Conservation (phyloP, 805 yeast genomes). For the Wickerhamomyces canadensis region DNA sequence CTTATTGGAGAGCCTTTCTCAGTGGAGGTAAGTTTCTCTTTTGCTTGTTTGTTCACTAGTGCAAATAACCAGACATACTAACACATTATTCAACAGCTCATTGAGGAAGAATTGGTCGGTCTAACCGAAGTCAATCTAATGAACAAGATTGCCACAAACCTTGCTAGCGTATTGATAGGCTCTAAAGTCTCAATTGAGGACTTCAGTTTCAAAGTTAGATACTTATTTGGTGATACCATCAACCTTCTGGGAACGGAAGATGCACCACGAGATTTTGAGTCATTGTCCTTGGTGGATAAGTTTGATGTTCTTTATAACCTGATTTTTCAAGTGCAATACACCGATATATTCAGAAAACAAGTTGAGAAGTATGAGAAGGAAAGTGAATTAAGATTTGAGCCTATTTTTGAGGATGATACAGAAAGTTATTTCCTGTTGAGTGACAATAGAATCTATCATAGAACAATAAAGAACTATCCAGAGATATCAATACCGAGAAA, state of each 20-base stretch:
- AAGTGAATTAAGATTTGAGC: slow-evolving; percentile 26
- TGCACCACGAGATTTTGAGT: slow-evolving; percentile 30
- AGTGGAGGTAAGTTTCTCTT: slow-evolving; percentile 35
- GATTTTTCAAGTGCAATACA: slow-evolving; percentile 36
- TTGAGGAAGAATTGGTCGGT: slow-evolving; percentile 57
- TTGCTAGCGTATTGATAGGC: slow-evolving; percentile 18
- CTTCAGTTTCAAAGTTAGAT: slow-evolving; percentile 23
- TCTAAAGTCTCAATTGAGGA: slow-evolving; percentile 19
- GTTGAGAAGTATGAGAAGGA: slow-evolving; percentile 34
- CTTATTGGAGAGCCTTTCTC: slow-evolving; percentile 49
- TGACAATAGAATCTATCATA: slow-evolving; percentile 46
- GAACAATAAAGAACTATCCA: slow-evolving; percentile 25
- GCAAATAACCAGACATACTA: no score
- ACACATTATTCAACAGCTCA: slow-evolving; percentile 3
- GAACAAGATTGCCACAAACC: slow-evolving; percentile 33
- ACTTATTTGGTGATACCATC: slow-evolving; percentile 20
- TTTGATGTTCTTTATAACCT: slow-evolving; percentile 43
- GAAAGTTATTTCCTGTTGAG: slow-evolving; percentile 37
- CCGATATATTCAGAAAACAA: slow-evolving; percentile 41
- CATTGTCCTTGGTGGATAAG: slow-evolving; percentile 39
- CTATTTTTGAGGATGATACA: slow-evolving; percentile 21
- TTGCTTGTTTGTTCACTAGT: slow-evolving; percentile 8
- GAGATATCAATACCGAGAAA: slow-evolving; percentile 30
- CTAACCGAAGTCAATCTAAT: slow-evolving; percentile 36
- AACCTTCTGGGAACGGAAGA: slow-evolving; percentile 20